Conservation (phyloP, 2,329 filamentous ascomycete species). For the Dissoconium aciculare region DNA sequence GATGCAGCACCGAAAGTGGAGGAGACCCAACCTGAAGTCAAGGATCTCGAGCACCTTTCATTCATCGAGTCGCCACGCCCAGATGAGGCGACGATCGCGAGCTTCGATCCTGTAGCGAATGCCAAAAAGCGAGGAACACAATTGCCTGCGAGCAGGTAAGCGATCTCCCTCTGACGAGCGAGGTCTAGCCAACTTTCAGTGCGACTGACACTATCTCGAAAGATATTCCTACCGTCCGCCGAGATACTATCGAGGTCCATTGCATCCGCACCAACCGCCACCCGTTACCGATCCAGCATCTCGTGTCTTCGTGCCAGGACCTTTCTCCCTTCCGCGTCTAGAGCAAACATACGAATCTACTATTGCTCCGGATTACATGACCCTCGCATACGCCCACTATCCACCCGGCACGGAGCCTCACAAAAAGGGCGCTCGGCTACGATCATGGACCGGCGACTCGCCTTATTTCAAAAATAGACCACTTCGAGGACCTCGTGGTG, state of each 20-base stretch:
- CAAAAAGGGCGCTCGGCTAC: slow-evolving; percentile 49
- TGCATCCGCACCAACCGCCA: slow-evolving; percentile 88
- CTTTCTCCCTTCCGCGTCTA: slow-evolving; percentile 74
- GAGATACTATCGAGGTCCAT: slow-evolving; percentile 83
- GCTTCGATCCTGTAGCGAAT: slow-evolving; percentile 31
- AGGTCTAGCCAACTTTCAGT: neutral
- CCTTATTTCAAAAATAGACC: slow-evolving; percentile 91
- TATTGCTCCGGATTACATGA: slow-evolving; percentile 73
- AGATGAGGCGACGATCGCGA: slow-evolving; percentile 27
- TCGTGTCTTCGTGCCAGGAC: slow-evolving; percentile 75
- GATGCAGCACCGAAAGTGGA: slow-evolving; percentile 18
- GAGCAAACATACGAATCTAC: slow-evolving; percentile 83
- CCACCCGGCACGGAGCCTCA: slow-evolving; percentile 57
- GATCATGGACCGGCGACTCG: slow-evolving; percentile 76
- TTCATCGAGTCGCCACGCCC: slow-evolving; percentile 26
- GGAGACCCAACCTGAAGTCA: slow-evolving; percentile 15
- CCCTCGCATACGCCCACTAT: slow-evolving; percentile 72
- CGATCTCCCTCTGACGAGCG: neutral
- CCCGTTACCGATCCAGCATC: slow-evolving; percentile 72
- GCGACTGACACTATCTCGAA: slow-evolving; percentile 3
- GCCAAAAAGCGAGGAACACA: slow-evolving; percentile 22
- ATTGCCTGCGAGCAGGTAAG: slow-evolving; percentile 40
- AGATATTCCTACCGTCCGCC: slow-evolving; percentile 94
- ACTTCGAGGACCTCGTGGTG: slow-evolving; percentile 68
- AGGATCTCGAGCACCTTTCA: slow-evolving; percentile 34